Percentiles rank a stretch among this genome's conserved stretches.
Conservation (phyloP, 352 stramenopile species). For the Globisporangium polare region DNA sequence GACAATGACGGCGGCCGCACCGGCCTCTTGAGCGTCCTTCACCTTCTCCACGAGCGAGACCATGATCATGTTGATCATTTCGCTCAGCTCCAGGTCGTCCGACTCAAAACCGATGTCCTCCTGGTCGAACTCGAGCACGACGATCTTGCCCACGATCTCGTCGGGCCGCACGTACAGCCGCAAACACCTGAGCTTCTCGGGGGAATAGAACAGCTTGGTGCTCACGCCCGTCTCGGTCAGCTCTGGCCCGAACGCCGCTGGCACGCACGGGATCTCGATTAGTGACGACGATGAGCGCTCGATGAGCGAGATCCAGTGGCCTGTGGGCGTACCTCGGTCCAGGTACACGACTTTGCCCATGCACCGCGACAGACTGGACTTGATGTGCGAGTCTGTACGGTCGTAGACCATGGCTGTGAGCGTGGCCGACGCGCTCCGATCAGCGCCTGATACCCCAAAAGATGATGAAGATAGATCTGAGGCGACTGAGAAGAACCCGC, state of each 20-base stretch:
- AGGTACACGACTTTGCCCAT: slow-evolving; percentile 52
- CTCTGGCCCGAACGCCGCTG: slow-evolving; percentile 45
- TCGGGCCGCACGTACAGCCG: slow-evolving; percentile 63
- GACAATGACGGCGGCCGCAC: slow-evolving; percentile 47
- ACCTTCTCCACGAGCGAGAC: slow-evolving; percentile 63
- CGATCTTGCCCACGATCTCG: slow-evolving; percentile 56
- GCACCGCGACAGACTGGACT: slow-evolving; percentile 33
- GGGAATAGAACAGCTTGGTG: slow-evolving; percentile 59
- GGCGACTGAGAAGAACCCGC: slow-evolving; percentile 22
- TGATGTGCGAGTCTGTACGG: slow-evolving; percentile 43
- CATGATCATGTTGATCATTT: slow-evolving; percentile 66
- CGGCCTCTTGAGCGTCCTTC: slow-evolving; percentile 62
- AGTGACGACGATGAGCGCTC: slow-evolving; percentile 23
- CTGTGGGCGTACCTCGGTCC: slow-evolving; percentile 50
- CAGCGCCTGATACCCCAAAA: background rate
- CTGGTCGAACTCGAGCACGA: slow-evolving; percentile 69
- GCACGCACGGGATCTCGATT: slow-evolving; percentile 56
- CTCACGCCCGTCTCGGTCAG: slow-evolving; percentile 31
- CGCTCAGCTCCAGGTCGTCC: slow-evolving; percentile 47
- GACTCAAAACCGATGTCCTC: slow-evolving; percentile 50
- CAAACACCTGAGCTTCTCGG: slow-evolving; percentile 54
- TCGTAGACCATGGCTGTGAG: slow-evolving; percentile 39
- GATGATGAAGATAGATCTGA: slow-evolving; percentile 9
- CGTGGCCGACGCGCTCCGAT: slow-evolving; percentile 15
- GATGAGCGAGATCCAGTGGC: slow-evolving; percentile 49